Evolutionary conservation across 306 rosid species (phyloP).

Genomic region (Alnus glutinosa): DNA sequence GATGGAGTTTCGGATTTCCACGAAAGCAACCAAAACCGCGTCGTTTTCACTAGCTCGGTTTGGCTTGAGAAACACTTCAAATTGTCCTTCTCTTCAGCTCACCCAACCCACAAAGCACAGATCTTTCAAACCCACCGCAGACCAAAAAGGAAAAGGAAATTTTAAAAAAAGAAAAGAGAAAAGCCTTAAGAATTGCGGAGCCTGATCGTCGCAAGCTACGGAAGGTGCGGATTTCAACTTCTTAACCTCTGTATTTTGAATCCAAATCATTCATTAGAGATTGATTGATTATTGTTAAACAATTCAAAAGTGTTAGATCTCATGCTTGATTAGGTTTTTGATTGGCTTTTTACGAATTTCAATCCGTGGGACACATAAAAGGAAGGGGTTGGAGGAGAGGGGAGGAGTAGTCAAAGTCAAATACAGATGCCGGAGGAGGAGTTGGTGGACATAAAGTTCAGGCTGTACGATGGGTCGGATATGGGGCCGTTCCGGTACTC

Average conservation of each 20-base stretch:
- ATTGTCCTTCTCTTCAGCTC: background rate
- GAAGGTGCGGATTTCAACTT: background rate
- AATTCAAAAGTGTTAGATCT: too few relatives aligned
- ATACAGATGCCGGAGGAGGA: conserved; percentile 88
- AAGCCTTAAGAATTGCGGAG: background rate
- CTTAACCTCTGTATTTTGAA: background rate
- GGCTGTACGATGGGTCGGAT: conserved; percentile 86
- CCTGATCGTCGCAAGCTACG: conserved; percentile 18
- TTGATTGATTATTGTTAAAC: too few relatives aligned
- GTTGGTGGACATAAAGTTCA: conserved; percentile 71
- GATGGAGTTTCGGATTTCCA: background rate
- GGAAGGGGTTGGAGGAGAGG: conserved; percentile 20
- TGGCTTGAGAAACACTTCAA: background rate
- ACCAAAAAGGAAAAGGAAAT: background rate
- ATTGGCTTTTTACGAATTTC: conserved; percentile 25
- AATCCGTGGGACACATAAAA: conserved; percentile 2
- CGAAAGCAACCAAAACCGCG: background rate
- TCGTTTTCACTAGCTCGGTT: background rate
- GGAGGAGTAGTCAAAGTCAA: conserved; percentile 14
- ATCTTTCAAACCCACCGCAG: background rate
- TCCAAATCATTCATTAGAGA: background rate
- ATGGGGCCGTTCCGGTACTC: conserved; percentile 87
- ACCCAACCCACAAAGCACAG: background rate
- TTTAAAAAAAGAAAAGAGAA: background rate
- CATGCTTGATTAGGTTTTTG: background rate